phyloP scores from a whole-genome alignment of 768 basidiomycete species.

The Clitopilus passeckerianus region DNA sequence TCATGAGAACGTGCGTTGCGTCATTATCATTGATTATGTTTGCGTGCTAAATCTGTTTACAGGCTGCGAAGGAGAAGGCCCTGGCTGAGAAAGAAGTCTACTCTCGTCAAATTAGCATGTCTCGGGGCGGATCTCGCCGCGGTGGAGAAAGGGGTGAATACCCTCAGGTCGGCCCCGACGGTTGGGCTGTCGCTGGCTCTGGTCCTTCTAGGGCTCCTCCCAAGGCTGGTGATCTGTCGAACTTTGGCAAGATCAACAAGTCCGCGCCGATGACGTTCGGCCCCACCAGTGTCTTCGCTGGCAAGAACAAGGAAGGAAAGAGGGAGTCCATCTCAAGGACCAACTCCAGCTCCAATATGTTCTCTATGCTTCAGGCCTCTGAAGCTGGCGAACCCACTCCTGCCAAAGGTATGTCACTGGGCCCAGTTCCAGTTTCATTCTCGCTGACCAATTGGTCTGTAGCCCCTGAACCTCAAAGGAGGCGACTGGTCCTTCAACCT shows the following conservation, averaged over 20 bases:
- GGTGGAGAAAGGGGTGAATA: conserved; percentile 66
- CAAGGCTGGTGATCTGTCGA: conserved; percentile 81
- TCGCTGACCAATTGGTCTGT: conserved; percentile 37
- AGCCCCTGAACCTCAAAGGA: conserved; percentile 54
- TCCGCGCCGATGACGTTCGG: conserved; percentile 70
- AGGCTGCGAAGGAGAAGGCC: conserved; percentile 84
- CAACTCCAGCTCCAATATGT: conserved; percentile 83
- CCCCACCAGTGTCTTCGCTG: conserved; percentile 78
- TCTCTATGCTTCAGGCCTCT: conserved; percentile 70
- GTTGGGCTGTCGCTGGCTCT: conserved; percentile 75
- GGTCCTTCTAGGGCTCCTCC: conserved; percentile 52
- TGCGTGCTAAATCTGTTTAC: conserved; percentile 2
- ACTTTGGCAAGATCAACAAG: conserved; percentile 84
- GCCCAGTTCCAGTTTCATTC: conserved; percentile 43
- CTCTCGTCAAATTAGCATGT: conserved; percentile 70
- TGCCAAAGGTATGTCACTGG: conserved; percentile 46
- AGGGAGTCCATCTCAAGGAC: conserved; percentile 75
- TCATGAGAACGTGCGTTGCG: conserved; percentile 69
- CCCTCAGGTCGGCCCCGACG: conserved; percentile 65
- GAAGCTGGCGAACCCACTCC: conserved; percentile 50
- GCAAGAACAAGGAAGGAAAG: conserved; percentile 58
- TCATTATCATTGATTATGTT: background rate
- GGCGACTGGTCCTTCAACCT: conserved; percentile 70
- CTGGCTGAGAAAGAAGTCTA: conserved; percentile 54
- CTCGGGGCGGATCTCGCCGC: conserved; percentile 85